Evolutionary conservation across 2,329 filamentous ascomycete species (phyloP), one percentile per base, ranked within the genome.

Genomic region (Ascochyta pisi): DNA sequence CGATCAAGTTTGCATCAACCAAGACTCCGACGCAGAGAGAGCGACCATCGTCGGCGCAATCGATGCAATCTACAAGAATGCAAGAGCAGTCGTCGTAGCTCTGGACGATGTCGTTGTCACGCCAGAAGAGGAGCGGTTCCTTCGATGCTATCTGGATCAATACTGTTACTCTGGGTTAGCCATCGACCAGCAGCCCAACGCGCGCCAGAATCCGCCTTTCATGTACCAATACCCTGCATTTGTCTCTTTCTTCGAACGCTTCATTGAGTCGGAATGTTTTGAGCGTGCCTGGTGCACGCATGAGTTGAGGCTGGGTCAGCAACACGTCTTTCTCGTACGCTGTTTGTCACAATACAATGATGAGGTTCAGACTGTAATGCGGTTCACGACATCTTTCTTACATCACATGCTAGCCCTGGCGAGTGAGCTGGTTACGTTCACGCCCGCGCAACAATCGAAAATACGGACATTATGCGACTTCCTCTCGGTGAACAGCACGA

Each of bases 1-100:
- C 37, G 78, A 80, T 56, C 78, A 80, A 57, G 76, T 79, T 7
- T 79, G 76, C 61, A 77, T 79, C 52, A 71, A 78, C 41, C 75
- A 78, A 48, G 71, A 77, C 3, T 71, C 74, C 34, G 73, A 78
- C 38, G 56, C 54, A 1, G 78, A 80, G 57, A 77, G 70, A 40
- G 73, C 70, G 1, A 65, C 71, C n/a, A 69, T 74, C 1, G 74
- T 79, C 51, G 76, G 74, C 19, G 70, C 74, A 1, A 78, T 79
- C 64, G 77, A 79, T 45, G 64, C 69, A 51, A 75, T 80, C 5
- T 80, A 80, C 63, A 63, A 69, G 33, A 78, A 75, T 31, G 77
- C 78, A 4, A 68, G 77, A 16, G 44, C 70, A 0, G 76, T 79
- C 1, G 68, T 79, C 3, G 73, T 78, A 19, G 76, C 71, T 12